These are phyloP conservation scores for Rhinocladiella mackenziei DNA, from an alignment of 2,329 filamentous ascomycete genomes.

Conservation along the genomic window DNA sequence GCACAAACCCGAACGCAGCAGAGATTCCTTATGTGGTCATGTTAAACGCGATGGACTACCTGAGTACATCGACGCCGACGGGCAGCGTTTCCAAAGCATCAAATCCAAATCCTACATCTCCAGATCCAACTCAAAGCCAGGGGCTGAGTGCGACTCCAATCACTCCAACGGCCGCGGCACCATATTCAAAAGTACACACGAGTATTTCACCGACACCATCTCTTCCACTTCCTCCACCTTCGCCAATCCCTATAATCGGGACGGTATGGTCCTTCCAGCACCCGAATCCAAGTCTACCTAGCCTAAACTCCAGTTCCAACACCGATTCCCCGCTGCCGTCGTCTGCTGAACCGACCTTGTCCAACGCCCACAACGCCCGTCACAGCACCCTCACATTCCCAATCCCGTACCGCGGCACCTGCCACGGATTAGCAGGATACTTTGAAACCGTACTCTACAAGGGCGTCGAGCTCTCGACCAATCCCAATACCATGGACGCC, in stretches of 20 bases:
- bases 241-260: constrained; percentile 37
- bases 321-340: constrained; percentile 40
- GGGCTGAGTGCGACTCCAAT: constrained; percentile 4
- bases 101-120: constrained; percentile 3
- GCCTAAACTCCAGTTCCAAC: constrained; percentile 29
- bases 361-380: constrained; percentile 89
- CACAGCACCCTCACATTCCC: constrained; percentile 74
- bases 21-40: constrained; percentile 94
- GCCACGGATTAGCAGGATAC: constrained; percentile 88
- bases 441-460: constrained; percentile 94
- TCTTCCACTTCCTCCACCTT: background rate
- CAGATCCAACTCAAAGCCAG: background rate
- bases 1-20: constrained; percentile 66
- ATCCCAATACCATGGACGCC: constrained; percentile 82
- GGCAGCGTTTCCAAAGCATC: background rate
- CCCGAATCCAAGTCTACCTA: constrained; percentile 31
- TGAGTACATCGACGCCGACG: constrained; percentile 63
- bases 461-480: constrained; percentile 63
- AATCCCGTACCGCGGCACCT: constrained; percentile 71
- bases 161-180: constrained; percentile 3
- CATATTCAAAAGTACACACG: constrained; percentile 18
- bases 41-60: constrained; percentile 82
- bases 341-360: constrained; percentile 32
- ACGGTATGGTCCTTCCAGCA: constrained; percentile 45
- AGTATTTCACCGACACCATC: constrained; percentile 3